Evolutionary conservation across 768 basidiomycete genomes (phyloP).

Genomic region (Phanerodontia chrysosporium): DNA sequence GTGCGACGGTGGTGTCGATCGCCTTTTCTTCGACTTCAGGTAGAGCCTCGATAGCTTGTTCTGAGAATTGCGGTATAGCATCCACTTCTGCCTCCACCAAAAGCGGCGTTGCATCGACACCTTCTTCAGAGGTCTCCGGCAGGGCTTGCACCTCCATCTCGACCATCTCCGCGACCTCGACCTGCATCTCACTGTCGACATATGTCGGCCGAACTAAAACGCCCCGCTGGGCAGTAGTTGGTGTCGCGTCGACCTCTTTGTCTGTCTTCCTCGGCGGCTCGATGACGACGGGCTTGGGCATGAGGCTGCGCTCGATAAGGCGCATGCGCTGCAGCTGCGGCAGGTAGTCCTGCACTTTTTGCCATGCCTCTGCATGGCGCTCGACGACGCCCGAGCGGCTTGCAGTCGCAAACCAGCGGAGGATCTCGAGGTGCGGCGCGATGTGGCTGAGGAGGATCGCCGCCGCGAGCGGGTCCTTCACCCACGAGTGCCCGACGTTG

Average conservation of each 20-base stretch:
- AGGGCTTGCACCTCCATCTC: conserved; percentile 37
- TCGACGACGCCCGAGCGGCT: conserved; percentile 69
- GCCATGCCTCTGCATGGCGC: conserved; percentile 64
- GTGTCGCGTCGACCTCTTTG: conserved; percentile 51
- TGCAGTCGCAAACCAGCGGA: conserved; percentile 79
- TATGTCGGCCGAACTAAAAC: conserved; percentile 38
- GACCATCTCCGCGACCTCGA: conserved; percentile 28
- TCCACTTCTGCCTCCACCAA: conserved; percentile 43
- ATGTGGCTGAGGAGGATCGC: conserved; percentile 75
- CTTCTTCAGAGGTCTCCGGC: conserved; percentile 35
- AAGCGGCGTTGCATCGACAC: conserved; percentile 51
- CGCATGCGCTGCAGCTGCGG: conserved; percentile 72
- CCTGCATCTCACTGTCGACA: conserved; percentile 34
- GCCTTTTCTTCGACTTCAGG: conserved; percentile 23
- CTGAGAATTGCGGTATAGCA: conserved; percentile 32
- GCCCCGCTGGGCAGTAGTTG: conserved; percentile 35
- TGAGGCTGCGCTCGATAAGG: conserved; percentile 50
- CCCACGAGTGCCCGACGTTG: conserved; percentile 74
- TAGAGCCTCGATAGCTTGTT: conserved; percentile 28
- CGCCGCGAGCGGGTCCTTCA: conserved; percentile 62
- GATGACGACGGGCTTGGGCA: conserved; percentile 21
- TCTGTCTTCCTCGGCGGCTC: conserved; percentile 30
- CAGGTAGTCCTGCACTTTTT: conserved; percentile 60
- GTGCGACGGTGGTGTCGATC: conserved; percentile 13
- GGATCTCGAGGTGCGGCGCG: conserved; percentile 61